These are phyloP conservation scores for Neoascochyta sp. DNA, from an alignment of 2,329 filamentous ascomycete genomes.

Conservation along the genomic window DNA sequence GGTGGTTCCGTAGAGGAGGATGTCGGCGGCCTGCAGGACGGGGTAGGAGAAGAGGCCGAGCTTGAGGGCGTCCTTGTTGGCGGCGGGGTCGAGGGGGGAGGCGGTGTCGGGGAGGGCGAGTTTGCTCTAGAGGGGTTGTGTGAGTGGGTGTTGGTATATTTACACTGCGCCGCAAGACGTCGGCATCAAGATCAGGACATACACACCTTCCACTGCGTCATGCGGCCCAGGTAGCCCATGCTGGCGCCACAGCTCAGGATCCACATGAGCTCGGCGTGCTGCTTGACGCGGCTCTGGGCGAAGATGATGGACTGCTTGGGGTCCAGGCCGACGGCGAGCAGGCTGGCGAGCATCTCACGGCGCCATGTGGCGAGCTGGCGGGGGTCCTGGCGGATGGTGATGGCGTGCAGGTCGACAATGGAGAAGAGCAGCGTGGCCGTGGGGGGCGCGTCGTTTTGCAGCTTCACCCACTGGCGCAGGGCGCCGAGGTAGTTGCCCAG, in stretches of 20 bases:
- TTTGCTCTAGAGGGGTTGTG: conserved; percentile 58
- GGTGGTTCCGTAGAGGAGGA: conserved; percentile 79
- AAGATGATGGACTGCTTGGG: conserved; percentile 76
- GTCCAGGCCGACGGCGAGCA: conserved; percentile 81
- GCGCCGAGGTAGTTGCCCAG: conserved; percentile 94
- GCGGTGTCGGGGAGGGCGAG: conserved; percentile 60
- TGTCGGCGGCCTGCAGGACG: conserved; percentile 90
- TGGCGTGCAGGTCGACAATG: conserved; percentile 89
- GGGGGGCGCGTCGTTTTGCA: conserved; percentile 63
- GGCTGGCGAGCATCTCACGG: conserved; percentile 70
- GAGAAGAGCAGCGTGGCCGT: conserved; percentile 71
- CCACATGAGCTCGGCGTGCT: conserved; percentile 94
- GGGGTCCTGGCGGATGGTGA: conserved; percentile 68
- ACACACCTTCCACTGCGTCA: conserved; percentile 98
- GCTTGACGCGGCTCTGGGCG: conserved; percentile 71
- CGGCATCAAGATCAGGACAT: too few relatives aligned
- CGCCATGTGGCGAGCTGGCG: conserved; percentile 60
- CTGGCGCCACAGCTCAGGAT: conserved; percentile 88
- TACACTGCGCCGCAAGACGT: too few relatives aligned
- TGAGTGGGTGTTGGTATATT: conserved; percentile 3
- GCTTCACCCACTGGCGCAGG: conserved; percentile 75
- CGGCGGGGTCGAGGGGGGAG: conserved; percentile 51
- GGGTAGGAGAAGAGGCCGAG: conserved; percentile 94
- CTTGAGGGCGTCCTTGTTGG: conserved; percentile 61
- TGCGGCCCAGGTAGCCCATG: conserved; percentile 90